phyloP scores from a whole-genome alignment of 75 land plant species.

The Larix kaempferi region DNA sequence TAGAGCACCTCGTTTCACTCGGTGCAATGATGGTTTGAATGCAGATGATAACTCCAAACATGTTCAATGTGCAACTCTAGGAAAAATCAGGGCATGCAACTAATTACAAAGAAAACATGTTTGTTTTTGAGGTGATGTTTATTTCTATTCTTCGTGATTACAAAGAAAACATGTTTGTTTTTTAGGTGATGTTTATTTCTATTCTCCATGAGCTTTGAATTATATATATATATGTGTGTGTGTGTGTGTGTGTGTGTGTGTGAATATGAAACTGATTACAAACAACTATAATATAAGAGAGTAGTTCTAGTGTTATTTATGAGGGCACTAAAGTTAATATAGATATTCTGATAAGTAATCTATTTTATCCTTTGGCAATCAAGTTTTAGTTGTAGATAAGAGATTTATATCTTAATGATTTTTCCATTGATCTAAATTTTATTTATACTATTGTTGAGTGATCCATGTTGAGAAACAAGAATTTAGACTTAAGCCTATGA shows the following conservation, averaged over 20 bases:
- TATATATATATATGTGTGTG: too few relatives aligned
- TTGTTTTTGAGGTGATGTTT: constrained; percentile 58
- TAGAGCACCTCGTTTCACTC: too few relatives aligned
- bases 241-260: constrained; percentile 80
- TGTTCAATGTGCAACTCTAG: constrained; percentile 98
- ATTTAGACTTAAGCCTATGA: constrained; percentile 99
- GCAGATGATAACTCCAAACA: constrained; percentile 91
- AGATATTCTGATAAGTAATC: neutral
- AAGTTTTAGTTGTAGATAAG: neutral
- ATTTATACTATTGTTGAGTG: constrained; percentile 5
- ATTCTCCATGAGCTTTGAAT: neutral
- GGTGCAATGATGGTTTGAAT: neutral
- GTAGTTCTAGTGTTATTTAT: neutral
- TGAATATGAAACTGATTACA: too few relatives aligned
- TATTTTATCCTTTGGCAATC: neutral
- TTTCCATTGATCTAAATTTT: neutral
- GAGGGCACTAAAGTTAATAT: neutral
- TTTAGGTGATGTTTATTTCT: constrained; percentile 49
- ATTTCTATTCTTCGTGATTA: too few relatives aligned
- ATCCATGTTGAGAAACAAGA: constrained; percentile 96
- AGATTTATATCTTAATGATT: neutral
- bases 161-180: constrained; percentile 99
- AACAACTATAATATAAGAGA: neutral
- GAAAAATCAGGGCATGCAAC: constrained; percentile 99
- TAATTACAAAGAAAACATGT: constrained; percentile 99